These are phyloP conservation scores for Scenedesmus sp. DNA, from an alignment of 163 green algal species.

Conservation along the genomic window DNA sequence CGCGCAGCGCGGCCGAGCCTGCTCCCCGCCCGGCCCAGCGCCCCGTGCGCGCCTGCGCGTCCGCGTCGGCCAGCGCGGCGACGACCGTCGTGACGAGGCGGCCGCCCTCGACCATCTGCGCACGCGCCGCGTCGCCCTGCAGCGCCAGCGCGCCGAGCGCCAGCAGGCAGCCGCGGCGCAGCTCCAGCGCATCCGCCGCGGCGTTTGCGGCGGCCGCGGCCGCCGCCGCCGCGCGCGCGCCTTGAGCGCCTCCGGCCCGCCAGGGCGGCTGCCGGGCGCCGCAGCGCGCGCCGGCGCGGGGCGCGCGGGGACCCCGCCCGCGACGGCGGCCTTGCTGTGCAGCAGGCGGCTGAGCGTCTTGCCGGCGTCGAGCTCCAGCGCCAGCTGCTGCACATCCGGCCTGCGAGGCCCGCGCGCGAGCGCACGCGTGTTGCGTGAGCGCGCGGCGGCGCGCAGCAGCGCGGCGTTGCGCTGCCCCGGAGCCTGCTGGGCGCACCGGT, in stretches of 20 bases:
- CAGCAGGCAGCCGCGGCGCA: conserved; percentile 66
- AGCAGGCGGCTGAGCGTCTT: conserved; percentile 11
- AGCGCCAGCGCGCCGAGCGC: conserved; percentile 66
- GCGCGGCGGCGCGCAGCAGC: no score
- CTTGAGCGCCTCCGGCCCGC: no score
- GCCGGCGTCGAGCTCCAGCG: conserved; percentile 29
- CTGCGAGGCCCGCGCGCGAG: no score
- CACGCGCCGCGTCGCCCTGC: conserved; percentile 56
- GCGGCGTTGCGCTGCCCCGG: no score
- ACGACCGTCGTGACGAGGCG: conserved; percentile 59
- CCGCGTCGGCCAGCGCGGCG: conserved; percentile 52
- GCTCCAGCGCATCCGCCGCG: conserved; percentile 9
- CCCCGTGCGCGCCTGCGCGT: conserved; percentile 9
- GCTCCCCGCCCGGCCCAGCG: no score
- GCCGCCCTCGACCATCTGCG: conserved; percentile 66
- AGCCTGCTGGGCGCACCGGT: neutral
- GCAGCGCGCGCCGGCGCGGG: no score
- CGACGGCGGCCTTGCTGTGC: conserved; percentile 21
- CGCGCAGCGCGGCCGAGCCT: no score
- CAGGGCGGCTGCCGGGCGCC: no score
- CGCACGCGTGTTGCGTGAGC: no score
- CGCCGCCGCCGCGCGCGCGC: conserved; percentile 1
- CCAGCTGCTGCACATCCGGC: conserved; percentile 23
- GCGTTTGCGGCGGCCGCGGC: conserved; percentile 4
- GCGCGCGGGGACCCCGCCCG: no score